Conservation (phyloP, 78 protist species). For the Protostelium mycophagum region DNA sequence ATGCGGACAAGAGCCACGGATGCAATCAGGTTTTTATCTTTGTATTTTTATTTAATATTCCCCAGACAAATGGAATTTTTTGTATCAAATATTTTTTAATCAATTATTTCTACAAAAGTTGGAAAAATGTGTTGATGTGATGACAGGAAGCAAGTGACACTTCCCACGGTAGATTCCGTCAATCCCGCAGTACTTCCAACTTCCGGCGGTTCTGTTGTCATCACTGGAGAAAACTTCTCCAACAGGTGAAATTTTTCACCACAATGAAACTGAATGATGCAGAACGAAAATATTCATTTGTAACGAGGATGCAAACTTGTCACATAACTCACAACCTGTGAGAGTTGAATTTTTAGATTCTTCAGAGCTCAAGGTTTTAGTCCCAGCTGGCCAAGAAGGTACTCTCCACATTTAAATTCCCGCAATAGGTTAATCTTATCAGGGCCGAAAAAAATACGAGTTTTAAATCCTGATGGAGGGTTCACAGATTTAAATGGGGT, state of each 20-base stretch:
- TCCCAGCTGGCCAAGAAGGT: neutral
- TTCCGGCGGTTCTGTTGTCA: neutral
- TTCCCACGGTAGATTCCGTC: neutral
- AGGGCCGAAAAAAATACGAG: neutral
- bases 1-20: no score
- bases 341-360: neutral
- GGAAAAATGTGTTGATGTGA: neutral
- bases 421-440: no score
- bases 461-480: neutral
- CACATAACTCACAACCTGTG: neutral
- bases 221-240: neutral
- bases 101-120: neutral
- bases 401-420: no score
- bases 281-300: neutral
- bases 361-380: neutral
- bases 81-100: no score
- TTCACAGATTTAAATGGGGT: neutral
- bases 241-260: neutral
- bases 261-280: neutral
- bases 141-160: neutral
- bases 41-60: no score
- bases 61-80: no score
- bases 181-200: neutral
- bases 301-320: neutral
- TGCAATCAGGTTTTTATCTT: no score